phyloP scores from a whole-genome alignment of 169 alveolate genomes.

The Plasmodium berghei region DNA sequence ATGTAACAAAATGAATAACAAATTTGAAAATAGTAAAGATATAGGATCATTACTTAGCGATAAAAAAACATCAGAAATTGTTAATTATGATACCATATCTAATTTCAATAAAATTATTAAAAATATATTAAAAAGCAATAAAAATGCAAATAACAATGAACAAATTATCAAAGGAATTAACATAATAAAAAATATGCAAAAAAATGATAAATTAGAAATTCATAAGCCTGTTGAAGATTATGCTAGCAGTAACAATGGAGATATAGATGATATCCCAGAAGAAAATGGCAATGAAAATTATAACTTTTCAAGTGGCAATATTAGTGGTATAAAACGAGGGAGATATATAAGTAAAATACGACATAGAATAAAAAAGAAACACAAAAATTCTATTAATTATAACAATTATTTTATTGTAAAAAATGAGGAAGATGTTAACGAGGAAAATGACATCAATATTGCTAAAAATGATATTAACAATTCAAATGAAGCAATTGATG shows the following conservation, averaged over 20 bases:
- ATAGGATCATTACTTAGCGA: too few relatives aligned
- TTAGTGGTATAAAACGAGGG: background rate
- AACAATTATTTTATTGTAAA: constrained; percentile 45
- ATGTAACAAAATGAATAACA: background rate
- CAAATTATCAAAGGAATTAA: constrained; percentile 66
- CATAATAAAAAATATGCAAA: constrained; percentile 32
- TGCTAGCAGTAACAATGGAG: too few relatives aligned
- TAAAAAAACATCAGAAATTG: constrained; percentile 8
- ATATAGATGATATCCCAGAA: too few relatives aligned
- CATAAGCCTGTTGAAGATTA: too few relatives aligned
- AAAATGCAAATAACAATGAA: constrained; percentile 17
- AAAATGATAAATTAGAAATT: constrained; percentile 22
- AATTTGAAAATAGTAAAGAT: too few relatives aligned
- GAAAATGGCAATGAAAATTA: background rate
- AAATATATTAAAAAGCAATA: constrained; percentile 47
- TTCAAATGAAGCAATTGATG: background rate
- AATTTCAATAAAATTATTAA: constrained; percentile 51
- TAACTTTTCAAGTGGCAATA: background rate
- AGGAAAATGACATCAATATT: background rate
- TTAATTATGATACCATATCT: constrained; percentile 16
- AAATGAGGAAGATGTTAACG: constrained; percentile 12
- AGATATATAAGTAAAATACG: constrained; percentile 11
- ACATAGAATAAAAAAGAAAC: background rate
- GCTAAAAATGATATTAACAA: background rate
- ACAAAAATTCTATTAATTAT: constrained; percentile 18